These are phyloP conservation scores for Claviceps paspali DNA, from an alignment of 2,329 filamentous ascomycete species.

Conservation along the genomic window DNA sequence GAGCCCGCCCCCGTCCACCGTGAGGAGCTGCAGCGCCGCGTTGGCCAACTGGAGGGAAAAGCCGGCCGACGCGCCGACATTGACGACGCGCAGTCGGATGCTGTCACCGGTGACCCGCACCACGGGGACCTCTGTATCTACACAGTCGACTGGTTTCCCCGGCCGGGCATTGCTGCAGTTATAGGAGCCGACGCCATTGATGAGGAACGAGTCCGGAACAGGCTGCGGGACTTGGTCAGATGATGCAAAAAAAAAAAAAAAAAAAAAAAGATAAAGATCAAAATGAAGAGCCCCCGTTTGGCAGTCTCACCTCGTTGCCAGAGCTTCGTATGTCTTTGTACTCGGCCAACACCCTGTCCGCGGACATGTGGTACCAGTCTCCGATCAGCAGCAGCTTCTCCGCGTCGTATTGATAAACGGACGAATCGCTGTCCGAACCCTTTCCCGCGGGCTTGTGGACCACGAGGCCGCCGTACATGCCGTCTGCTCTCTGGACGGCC, in stretches of 20 bases:
- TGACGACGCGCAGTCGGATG: conserved; percentile 8
- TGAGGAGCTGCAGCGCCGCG: conserved; percentile 8
- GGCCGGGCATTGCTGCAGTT: conserved; percentile 10
- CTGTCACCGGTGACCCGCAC: conserved; percentile 4
- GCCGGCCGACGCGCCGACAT: conserved; percentile 8
- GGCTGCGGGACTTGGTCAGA: conserved; percentile 18
- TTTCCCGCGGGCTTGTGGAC: conserved; percentile 18
- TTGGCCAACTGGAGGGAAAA: conserved; percentile 6
- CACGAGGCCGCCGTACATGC: conserved; percentile 13
- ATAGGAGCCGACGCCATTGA: conserved; percentile 19
- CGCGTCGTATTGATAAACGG: conserved; percentile 15
- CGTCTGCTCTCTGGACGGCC: conserved; percentile 26
- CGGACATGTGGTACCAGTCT: conserved; percentile 24
- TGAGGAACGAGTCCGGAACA: conserved; percentile 23
- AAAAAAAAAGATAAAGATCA: background rate
- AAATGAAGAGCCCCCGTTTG: background rate
- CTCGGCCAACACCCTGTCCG: conserved; percentile 13
- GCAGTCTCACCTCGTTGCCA: conserved; percentile 6
- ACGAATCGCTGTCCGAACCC: conserved; percentile 3
- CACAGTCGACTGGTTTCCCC: conserved; percentile 8
- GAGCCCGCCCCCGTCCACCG: conserved; percentile 9
- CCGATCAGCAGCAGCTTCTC: conserved; percentile 22
- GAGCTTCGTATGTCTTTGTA: conserved; percentile 11
- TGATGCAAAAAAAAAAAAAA: too few species aligned
- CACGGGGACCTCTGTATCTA: conserved; percentile 2